Percentiles rank a stretch among this genome's conserved stretches.
Evolutionary conservation across 441 rosid species (phyloP).

Genomic region (Kokia cookei): DNA sequence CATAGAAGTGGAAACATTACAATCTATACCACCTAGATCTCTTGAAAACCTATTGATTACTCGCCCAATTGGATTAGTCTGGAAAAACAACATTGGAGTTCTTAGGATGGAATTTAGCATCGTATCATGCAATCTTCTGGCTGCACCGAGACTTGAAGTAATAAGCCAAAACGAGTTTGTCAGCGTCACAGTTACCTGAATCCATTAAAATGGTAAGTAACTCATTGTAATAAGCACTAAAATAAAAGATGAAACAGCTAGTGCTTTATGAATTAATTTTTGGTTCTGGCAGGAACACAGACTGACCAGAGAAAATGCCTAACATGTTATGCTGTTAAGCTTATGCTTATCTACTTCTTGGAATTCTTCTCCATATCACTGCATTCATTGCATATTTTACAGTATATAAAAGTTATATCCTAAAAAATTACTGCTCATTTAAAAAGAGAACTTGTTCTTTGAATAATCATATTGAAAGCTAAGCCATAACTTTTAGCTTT

Average conservation of each 20-base stretch:
- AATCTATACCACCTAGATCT: constrained; percentile 90
- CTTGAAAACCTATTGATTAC: constrained; percentile 93
- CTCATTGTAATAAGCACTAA: not conserved
- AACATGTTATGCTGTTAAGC: not conserved
- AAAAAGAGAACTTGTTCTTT: not conserved
- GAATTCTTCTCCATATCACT: not conserved
- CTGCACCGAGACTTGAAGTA: constrained; percentile 74
- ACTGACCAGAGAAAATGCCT: not conserved
- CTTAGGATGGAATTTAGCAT: constrained; percentile 73
- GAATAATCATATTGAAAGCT: not conserved
- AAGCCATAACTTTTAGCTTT: not conserved
- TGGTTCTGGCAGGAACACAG: not conserved
- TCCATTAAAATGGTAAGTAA: constrained; percentile 9
- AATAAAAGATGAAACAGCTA: not conserved
- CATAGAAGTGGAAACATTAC: constrained; percentile 61
- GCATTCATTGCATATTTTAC: not conserved
- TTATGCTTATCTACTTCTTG: not conserved
- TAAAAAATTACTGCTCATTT: not conserved
- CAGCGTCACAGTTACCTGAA: constrained; percentile 76
- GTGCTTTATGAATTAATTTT: not conserved
- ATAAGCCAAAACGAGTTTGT: constrained; percentile 88
- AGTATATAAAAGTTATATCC: not conserved
- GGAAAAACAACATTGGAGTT: constrained; percentile 96
- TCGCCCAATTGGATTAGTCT: constrained; percentile 87
- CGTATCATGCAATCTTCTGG: constrained; percentile 75